Conservation (phyloP, 352 stramenopile species). For the Phytopythium delawarense region DNA sequence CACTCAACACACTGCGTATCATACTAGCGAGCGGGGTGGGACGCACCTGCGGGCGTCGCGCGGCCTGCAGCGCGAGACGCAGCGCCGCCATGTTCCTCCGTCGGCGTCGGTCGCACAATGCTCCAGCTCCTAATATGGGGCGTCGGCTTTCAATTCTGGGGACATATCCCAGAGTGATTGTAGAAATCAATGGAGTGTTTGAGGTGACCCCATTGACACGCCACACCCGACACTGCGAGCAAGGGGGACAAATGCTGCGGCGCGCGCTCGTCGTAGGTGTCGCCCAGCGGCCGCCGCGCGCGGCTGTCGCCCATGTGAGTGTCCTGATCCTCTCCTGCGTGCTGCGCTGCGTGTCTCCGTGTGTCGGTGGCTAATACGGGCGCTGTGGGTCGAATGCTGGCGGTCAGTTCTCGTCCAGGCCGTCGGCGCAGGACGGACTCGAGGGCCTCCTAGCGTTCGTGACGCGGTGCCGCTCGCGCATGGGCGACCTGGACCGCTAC, state of each 20-base stretch:
- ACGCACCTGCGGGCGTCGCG: no score
- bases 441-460: slow-evolving; percentile 29
- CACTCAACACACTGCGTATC: no score
- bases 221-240: not conserved
- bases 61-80: no score
- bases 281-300: not conserved
- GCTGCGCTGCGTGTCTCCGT: not conserved
- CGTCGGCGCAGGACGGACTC: slow-evolving; percentile 23
- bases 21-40: no score
- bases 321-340: not conserved
- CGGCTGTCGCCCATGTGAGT: not conserved
- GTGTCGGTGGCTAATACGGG: not conserved
- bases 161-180: no score
- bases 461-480: slow-evolving; percentile 16
- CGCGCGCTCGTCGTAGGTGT: not conserved
- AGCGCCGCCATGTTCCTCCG: no score
- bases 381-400: not conserved
- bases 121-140: no score
- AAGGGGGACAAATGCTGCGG: slow-evolving; percentile 17
- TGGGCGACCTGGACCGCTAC: slow-evolving; percentile 23
- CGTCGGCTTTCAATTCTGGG: no score
- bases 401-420: slow-evolving; percentile 20
- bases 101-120: no score
- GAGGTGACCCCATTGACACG: no score
- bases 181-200: no score